Conservation (phyloP, 169 alveolate genomes). For the Cystoisospora suis region DNA sequence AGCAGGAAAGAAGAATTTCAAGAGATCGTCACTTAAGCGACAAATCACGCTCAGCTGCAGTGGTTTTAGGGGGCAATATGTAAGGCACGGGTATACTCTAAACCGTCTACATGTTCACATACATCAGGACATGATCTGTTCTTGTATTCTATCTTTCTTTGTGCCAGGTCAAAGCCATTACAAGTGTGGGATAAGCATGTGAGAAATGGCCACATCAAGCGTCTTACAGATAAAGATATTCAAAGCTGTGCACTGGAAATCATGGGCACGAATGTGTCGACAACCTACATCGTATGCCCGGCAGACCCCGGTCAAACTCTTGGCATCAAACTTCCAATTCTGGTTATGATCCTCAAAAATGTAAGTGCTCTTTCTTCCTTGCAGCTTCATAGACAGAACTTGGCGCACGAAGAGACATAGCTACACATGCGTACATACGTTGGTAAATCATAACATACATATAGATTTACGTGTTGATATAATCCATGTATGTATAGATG, state of each 20-base stretch:
- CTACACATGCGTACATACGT: too few species aligned
- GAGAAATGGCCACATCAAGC: conserved; percentile 94
- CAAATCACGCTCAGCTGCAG: too few species aligned
- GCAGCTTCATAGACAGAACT: not conserved
- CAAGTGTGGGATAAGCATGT: conserved; percentile 93
- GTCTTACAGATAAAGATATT: conserved; percentile 94
- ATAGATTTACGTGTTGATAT: not conserved
- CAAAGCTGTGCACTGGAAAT: conserved; percentile 80
- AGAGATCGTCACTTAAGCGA: too few species aligned
- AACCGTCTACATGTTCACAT: too few species aligned
- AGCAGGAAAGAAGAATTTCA: too few species aligned
- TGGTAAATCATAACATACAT: not conserved
- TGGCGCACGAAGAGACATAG: not conserved
- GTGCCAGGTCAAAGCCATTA: conserved; percentile 83
- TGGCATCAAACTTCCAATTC: conserved; percentile 94
- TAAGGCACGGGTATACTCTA: too few species aligned
- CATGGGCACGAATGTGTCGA: conserved; percentile 89
- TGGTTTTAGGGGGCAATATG: too few species aligned
- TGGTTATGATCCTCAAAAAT: conserved; percentile 94
- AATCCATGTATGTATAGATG: not conserved
- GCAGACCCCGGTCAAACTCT: conserved; percentile 88
- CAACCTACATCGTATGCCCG: conserved; percentile 92
- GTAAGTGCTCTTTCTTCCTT: conserved; percentile 63
- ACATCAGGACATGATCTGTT: too few species aligned
- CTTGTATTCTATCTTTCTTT: not conserved